Evolutionary conservation across 176 grass and related monocot genomes (phyloP).

Genomic region (Ensete ventricosum): DNA sequence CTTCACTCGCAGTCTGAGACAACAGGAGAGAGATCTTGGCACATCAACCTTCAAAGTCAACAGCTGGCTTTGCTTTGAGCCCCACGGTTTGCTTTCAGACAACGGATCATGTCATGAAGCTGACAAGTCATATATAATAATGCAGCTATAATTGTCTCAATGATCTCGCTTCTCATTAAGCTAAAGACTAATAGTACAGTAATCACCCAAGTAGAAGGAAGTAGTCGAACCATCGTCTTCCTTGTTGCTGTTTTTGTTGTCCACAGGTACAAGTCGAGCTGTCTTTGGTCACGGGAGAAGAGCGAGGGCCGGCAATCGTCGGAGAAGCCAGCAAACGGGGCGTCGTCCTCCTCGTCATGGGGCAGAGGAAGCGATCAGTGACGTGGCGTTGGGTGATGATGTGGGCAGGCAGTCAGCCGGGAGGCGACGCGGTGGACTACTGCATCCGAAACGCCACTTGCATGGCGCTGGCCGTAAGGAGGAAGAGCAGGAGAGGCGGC

Average conservation of each 20-base stretch:
- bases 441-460: conserved; percentile 59
- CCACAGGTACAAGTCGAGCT: conserved; percentile 45
- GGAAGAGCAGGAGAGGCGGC: conserved; percentile 46
- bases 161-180: too few relatives aligned
- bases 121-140: too few relatives aligned
- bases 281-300: background rate
- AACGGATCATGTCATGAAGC: too few relatives aligned
- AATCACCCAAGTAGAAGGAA: background rate
- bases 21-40: too few relatives aligned
- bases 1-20: too few relatives aligned
- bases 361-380: conserved; percentile 43
- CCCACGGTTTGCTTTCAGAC: too few relatives aligned
- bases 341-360: conserved; percentile 54
- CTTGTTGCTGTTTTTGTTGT: background rate
- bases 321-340: conserved; percentile 42
- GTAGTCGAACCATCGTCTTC: background rate
- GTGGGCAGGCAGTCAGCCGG: conserved; percentile 27
- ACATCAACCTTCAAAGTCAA: too few relatives aligned
- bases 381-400: conserved; percentile 44
- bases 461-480: conserved; percentile 50
- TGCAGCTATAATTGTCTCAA: too few relatives aligned
- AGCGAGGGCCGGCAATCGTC: conserved; percentile 48
- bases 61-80: background rate
- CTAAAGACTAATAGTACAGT: too few relatives aligned
- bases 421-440: conserved; percentile 35